Evolutionary conservation across 106 monocot genomes (phyloP).

Genomic region (Acanthochlamys bracteata): DNA sequence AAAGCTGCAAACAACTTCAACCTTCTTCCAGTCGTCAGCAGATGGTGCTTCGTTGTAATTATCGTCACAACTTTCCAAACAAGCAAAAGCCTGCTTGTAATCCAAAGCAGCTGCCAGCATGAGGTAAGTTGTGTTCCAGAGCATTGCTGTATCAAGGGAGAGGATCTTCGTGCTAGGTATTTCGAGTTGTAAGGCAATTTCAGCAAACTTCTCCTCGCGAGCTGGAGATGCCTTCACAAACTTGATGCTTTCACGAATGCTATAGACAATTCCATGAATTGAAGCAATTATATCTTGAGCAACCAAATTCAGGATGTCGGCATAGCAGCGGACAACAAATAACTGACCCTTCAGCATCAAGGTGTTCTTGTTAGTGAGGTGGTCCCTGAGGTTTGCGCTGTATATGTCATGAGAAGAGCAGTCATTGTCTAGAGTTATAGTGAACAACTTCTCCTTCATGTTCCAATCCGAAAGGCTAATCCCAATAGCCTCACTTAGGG

Average conservation of each 20-base stretch:
- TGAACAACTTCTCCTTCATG: conserved; percentile 65
- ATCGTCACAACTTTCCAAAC: conserved; percentile 70
- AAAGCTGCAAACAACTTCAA: conserved; percentile 65
- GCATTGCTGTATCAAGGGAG: conserved; percentile 56
- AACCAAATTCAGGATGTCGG: conserved; percentile 61
- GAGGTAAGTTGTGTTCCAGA: conserved; percentile 88
- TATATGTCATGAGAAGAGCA: conserved; percentile 87
- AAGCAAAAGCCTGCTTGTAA: conserved; percentile 63
- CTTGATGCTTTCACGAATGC: conserved; percentile 87
- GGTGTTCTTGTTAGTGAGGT: conserved; percentile 62
- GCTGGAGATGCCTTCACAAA: conserved; percentile 71
- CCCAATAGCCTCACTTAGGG: conserved; percentile 76
- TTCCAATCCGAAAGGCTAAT: conserved; percentile 75
- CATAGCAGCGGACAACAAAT: conserved; percentile 81
- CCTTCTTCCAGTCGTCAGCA: conserved; percentile 79
- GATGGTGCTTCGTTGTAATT: conserved; percentile 88
- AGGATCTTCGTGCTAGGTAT: conserved; percentile 43
- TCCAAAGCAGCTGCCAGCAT: conserved; percentile 81
- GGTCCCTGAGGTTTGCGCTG: conserved; percentile 78
- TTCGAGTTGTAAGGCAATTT: conserved; percentile 64
- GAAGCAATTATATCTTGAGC: conserved; percentile 87
- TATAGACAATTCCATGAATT: conserved; percentile 83
- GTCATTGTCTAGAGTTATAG: conserved; percentile 78
- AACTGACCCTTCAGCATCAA: conserved; percentile 76
- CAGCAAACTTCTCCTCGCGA: conserved; percentile 70